Base-by-base conservation (phyloP, 768 basidiomycete species). In the Terana coerulea region DNA sequence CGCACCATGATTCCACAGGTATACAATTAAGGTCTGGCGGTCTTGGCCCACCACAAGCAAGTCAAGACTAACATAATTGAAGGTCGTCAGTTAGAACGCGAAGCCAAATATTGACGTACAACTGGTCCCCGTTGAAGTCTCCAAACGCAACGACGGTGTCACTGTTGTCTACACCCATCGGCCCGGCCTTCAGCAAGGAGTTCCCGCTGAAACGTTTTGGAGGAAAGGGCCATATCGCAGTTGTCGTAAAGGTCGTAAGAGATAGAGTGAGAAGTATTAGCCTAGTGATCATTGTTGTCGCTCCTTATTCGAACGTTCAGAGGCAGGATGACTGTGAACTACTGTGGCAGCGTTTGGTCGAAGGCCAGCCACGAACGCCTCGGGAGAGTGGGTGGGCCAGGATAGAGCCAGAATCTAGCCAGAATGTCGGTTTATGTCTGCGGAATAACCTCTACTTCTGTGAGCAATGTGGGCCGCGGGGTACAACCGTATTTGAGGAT, bases 121-220 rank as follows among this genome's bases (percentile, higher is more conserved):
- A 88, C 66, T 98, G 94, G 67, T 98, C 93, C 4, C 91, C 94
- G 66, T 98, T 84, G 67, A 95, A 95, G 72, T 99, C 95, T 28
- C 94, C 97, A 60, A 91, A 90, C 7, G 94, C 95, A 53, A 91
- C 76, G 17, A 97, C 78, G 46, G 88, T 77, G 24, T 81, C 84
- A 47, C 81, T 78, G n/a, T 74, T 76, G 41, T 77, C 77, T 28
- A 98, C 69, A 2, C 94, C 95, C 66, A 95, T 73, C 1, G 83
- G 70, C 7, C 93, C 95, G 2, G 92, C 86, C 54, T 81, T 75
- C 44, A 97, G 72, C 46, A 98, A 76, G 0, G 86, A 78, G 61
- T 94, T 95, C 47, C 84, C 81, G 9, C 77, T 81, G 71, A 92
- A 95, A 34, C 90, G 76, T 65, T 94, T 91, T n/a, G 84, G 78